A percentile compares a stretch with the other conserved stretches of the same genome.
Conservation (phyloP, 352 stramenopile genomes). For the Phytophthora quininea region DNA sequence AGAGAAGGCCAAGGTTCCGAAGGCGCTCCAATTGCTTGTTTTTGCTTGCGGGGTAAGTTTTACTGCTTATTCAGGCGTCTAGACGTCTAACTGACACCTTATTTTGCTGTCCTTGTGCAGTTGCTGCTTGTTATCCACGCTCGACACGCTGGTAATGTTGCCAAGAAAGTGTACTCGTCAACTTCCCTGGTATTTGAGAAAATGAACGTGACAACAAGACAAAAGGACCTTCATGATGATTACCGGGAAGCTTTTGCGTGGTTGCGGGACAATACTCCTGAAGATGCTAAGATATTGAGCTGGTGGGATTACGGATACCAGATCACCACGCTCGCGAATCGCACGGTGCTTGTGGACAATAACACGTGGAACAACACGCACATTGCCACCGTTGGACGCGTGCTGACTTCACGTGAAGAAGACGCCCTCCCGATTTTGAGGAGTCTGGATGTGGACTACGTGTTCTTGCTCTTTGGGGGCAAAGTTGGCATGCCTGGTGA, state of each 20-base stretch:
- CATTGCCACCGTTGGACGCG: conserved; percentile 93
- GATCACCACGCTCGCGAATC: conserved; percentile 81
- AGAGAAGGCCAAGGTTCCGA: conserved; percentile 18
- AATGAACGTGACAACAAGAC: conserved; percentile 52
- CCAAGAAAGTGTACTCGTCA: conserved; percentile 80
- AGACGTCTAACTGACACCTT: background rate
- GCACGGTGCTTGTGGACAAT: conserved; percentile 92
- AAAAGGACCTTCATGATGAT: conserved; percentile 66
- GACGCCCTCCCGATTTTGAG: conserved; percentile 72
- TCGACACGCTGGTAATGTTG: conserved; percentile 63
- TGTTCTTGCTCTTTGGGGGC: conserved; percentile 81
- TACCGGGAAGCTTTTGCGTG: conserved; percentile 87
- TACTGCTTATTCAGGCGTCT: background rate
- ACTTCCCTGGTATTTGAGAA: conserved; percentile 78
- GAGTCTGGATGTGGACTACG: conserved; percentile 82
- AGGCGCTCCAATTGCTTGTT: conserved; percentile 47
- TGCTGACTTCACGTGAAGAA: conserved; percentile 71
- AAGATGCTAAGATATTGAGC: conserved; percentile 72
- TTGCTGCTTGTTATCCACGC: conserved; percentile 74
- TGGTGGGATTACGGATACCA: conserved; percentile 92
- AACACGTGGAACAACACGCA: conserved; percentile 98
- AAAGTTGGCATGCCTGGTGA: conserved; percentile 75
- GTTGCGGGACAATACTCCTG: conserved; percentile 73
- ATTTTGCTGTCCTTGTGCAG: conserved; percentile 28
- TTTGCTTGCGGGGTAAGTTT: conserved; percentile 64